phyloP scores from a whole-genome alignment of 345 rosid genomes.

The Cardamine chenopodiifolia region DNA sequence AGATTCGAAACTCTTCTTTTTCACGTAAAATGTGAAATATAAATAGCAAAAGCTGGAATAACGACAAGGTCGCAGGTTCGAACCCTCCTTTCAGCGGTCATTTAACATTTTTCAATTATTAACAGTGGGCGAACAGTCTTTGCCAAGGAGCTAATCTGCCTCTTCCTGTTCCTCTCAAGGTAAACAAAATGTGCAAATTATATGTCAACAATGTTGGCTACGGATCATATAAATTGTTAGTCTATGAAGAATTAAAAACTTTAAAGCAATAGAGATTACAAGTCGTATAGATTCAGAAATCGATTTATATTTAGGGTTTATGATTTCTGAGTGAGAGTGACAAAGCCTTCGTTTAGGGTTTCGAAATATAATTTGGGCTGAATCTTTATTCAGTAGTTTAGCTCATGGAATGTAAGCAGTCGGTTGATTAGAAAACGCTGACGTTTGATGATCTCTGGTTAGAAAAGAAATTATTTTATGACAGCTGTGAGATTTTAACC shows the following conservation, averaged over 20 bases:
- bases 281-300: too few relatives aligned
- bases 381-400: not conserved
- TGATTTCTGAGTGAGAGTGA: not conserved
- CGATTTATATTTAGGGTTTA: conserved; percentile 37
- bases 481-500: conserved; percentile 99
- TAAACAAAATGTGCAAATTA: conserved; percentile 16
- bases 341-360: conserved; percentile 22
- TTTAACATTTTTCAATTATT: not conserved
- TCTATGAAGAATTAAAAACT: not conserved
- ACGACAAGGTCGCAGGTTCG: conserved; percentile 88
- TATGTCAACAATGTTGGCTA: conserved; percentile 13
- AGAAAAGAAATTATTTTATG: not conserved
- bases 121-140: conserved; percentile 93
- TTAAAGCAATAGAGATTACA: too few relatives aligned
- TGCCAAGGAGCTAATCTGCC: conserved; percentile 93
- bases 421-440: not conserved
- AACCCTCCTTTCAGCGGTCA: conserved; percentile 60
- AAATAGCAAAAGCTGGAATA: conserved; percentile 52
- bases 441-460: not conserved
- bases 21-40: conserved; percentile 49
- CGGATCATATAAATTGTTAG: not conserved
- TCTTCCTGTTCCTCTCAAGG: conserved; percentile 83
- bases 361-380: not conserved
- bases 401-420: not conserved
- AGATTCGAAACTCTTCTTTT: conserved; percentile 72